Percentiles rank a stretch among this genome's conserved stretches.
These are phyloP conservation scores for Candida frijolesensis DNA, from an alignment of 1,139 yeast genomes.

Conservation along the genomic window DNA sequence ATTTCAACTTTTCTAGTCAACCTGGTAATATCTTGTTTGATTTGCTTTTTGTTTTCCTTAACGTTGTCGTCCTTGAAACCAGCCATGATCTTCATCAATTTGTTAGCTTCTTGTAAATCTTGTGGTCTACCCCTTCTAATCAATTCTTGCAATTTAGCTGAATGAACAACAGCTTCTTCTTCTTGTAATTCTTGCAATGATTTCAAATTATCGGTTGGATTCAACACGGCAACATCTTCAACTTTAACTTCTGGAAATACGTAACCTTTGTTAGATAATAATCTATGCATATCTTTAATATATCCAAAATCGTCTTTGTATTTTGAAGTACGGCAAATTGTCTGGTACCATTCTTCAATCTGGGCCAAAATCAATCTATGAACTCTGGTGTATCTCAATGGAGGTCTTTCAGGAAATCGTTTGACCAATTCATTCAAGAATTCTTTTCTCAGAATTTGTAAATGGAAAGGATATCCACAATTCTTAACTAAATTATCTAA, in stretches of 20 bases:
- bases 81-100: conserved; percentile 96
- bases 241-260: conserved; percentile 87
- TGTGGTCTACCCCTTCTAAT: conserved; percentile 95
- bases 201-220: conserved; percentile 87
- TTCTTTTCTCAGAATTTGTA: conserved; percentile 93
- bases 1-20: conserved; percentile 87
- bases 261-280: conserved; percentile 84
- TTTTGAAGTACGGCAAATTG: conserved; percentile 86
- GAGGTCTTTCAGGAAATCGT: conserved; percentile 94
- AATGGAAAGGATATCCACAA: conserved; percentile 96
- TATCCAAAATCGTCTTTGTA: conserved; percentile 91
- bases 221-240: conserved; percentile 91
- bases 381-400: conserved; percentile 77
- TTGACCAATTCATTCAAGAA: conserved; percentile 91
- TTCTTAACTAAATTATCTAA: conserved; percentile 93
- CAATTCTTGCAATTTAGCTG: conserved; percentile 93
- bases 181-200: conserved; percentile 87
- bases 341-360: conserved; percentile 97
- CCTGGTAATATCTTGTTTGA: conserved; percentile 82
- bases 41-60: conserved; percentile 71
- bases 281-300: conserved; percentile 93
- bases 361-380: conserved; percentile 86
- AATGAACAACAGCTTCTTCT: conserved; percentile 90
- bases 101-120: conserved; percentile 94
- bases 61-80: conserved; percentile 86